Percentiles rank a stretch among this genome's conserved stretches.
These are phyloP conservation scores for Tulasnella sp. DNA, from an alignment of 768 basidiomycete species.

Conservation along the genomic window DNA sequence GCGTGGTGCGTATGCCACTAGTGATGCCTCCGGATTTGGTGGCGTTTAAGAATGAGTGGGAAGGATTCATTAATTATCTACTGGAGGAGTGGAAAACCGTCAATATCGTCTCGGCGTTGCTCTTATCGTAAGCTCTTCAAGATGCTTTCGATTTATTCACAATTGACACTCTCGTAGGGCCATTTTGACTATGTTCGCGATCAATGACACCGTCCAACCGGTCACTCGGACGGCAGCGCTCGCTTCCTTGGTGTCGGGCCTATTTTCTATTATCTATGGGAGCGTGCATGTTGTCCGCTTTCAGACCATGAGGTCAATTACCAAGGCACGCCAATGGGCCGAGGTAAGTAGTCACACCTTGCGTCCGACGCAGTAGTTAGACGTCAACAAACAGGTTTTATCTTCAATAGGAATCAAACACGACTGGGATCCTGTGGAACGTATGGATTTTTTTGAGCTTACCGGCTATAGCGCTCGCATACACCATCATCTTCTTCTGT, in stretches of 20 bases:
- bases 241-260: constrained; percentile 9
- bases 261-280: constrained; percentile 17
- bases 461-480: constrained; percentile 16
- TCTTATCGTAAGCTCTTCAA: constrained; percentile 36
- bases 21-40: constrained; percentile 21
- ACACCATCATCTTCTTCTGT: constrained; percentile 15
- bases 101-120: constrained; percentile 58
- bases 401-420: constrained; percentile 6
- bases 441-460: constrained; percentile 19
- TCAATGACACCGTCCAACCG: constrained; percentile 15
- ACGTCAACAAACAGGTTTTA: too few species aligned
- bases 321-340: constrained; percentile 16
- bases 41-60: constrained; percentile 59
- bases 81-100: constrained; percentile 65
- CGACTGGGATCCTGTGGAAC: constrained; percentile 17
- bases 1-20: constrained; percentile 6
- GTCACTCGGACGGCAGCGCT: constrained; percentile 18
- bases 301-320: constrained; percentile 18
- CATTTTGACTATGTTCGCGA: constrained; percentile 19
- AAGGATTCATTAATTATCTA: constrained; percentile 58
- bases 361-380: too few species aligned
- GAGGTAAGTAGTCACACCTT: constrained; percentile 14
- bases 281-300: constrained; percentile 18
- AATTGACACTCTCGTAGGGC: constrained; percentile 10
- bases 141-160: not conserved